These are phyloP conservation scores for Bryopsis sp. DNA, from an alignment of 139 green algal species.

Conservation along the genomic window DNA sequence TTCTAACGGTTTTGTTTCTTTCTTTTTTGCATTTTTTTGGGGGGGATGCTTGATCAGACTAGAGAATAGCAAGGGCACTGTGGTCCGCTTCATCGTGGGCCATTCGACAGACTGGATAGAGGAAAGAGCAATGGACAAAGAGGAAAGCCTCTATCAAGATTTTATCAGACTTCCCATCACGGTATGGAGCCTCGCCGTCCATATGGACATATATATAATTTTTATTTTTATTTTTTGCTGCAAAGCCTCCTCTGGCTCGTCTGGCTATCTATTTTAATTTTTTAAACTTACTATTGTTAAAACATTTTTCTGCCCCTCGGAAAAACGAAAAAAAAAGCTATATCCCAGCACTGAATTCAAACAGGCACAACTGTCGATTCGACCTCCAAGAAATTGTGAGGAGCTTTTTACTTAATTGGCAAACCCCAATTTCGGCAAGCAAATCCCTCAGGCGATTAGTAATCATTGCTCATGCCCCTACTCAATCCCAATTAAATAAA, in stretches of 20 bases:
- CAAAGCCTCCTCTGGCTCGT: not conserved
- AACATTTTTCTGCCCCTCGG: not conserved
- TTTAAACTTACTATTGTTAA: not conserved
- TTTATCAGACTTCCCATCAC: constrained; percentile 37
- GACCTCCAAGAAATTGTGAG: not conserved
- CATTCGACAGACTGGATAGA: constrained; percentile 9
- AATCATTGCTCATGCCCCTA: not conserved
- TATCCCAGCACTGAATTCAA: too few relatives aligned
- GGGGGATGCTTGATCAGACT: constrained; percentile 17
- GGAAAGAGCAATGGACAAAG: constrained; percentile 28
- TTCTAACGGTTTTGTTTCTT: not conserved
- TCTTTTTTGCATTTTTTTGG: not conserved
- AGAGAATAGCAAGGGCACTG: constrained; percentile 28
- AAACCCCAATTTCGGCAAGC: not conserved
- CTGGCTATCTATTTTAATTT: not conserved
- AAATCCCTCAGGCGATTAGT: not conserved
- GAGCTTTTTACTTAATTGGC: not conserved
- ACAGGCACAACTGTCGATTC: not conserved
- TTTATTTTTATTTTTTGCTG: not conserved
- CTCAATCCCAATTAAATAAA: not conserved
- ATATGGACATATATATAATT: not conserved
- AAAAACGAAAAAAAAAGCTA: not conserved
- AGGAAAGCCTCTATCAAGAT: constrained; percentile 29
- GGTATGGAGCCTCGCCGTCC: not conserved
- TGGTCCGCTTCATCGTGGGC: constrained; percentile 53